Evolutionary conservation across 1,284 basidiomycete genomes (phyloP), one percentile per base, ranked within the genome.

Genomic region (Tetrapyrgos nigripes): DNA sequence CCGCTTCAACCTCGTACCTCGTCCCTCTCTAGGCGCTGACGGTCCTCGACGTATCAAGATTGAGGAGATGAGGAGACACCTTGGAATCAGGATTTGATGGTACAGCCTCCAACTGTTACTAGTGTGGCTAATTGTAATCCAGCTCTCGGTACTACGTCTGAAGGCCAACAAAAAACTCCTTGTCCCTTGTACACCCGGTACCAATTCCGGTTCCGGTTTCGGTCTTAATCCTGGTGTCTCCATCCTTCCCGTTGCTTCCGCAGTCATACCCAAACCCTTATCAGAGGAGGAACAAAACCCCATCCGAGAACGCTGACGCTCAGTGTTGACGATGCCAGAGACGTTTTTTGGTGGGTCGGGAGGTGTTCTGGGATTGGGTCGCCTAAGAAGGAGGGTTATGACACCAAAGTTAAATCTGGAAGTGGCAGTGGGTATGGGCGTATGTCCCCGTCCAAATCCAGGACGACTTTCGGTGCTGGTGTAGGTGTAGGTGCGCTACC

Each of bases 41-140:
- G 9, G 31, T 14, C 31, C 31, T 33, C 31, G 31, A 8, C 31
- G 31, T 14, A 14, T 33, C 14, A 33, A 33, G 31, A 33, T 33
- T 33, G 31, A 8, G 31, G 31, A 33, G 8, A 8, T 33, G n/a
- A n/a, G n/a, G n/a, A 81, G 40, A 75, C 79, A 8, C 31, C 31
- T 33, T 33, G 31, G 31, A 33, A 33, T 33, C 31, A 33, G 31
- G 31, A 33, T 33, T 14, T 33, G 8, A 33, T 33, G 31, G 9
- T 33, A 8, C 31, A 33, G 31, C 9, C 8, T 33, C 14, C 31
- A 33, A 14, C 31, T 33, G 31, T 58, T 50, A n/a, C n/a, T n/a
- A n/a, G n/a, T n/a, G n/a, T n/a, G n/a, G n/a, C n/a, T n/a, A n/a
- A n/a, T n/a, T n/a, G n/a, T n/a, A n/a, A 33, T 33, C 31, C 31